phyloP scores from a whole-genome alignment of 2,329 filamentous ascomycete genomes.

The Penicillium sp. region DNA sequence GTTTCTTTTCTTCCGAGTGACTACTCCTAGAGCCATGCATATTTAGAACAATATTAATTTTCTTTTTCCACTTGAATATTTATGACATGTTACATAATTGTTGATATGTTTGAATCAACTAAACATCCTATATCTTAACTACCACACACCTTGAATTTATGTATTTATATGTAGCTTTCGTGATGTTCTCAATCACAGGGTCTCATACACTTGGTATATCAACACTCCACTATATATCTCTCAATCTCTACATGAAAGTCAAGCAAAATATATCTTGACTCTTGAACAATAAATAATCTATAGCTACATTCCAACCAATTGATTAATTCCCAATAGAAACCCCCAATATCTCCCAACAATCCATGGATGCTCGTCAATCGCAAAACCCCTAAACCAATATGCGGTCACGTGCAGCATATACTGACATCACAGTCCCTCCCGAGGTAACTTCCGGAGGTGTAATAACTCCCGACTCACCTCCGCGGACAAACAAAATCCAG shows the following conservation, averaged over 20 bases:
- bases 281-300: background rate
- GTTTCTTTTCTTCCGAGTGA: constrained; percentile 12
- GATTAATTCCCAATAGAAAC: too few species aligned
- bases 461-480: background rate
- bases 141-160: background rate
- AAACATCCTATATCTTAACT: background rate
- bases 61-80: background rate
- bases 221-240: background rate
- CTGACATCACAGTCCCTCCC: constrained; percentile 22
- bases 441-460: background rate
- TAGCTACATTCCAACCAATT: background rate
- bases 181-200: background rate
- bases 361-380: background rate
- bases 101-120: background rate
- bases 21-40: constrained; percentile 17
- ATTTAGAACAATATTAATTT: constrained; percentile 30
- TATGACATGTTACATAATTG: background rate
- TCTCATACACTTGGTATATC: background rate
- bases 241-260: too few species aligned
- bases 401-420: constrained; percentile 18
- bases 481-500: background rate
- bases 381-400: constrained; percentile 2
- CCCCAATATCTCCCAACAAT: background rate
- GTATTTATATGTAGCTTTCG: too few species aligned
- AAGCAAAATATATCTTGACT: too few species aligned